Evolutionary conservation across 208 protist genomes (phyloP), one percentile per base, ranked within the genome.

Genomic region (Trypanosoma mega): DNA sequence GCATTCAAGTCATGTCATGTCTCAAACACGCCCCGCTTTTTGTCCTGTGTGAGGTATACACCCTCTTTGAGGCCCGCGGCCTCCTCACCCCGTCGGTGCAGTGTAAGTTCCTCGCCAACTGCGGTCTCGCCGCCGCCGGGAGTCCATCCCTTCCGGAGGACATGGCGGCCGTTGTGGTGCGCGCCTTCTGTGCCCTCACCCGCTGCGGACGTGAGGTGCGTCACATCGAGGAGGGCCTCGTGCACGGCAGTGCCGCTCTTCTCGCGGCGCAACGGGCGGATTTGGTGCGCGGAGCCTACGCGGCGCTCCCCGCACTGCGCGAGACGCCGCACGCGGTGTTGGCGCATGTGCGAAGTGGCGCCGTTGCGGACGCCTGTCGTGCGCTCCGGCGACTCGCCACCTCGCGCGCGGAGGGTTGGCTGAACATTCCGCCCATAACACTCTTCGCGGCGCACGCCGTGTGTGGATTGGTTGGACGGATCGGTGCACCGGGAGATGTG

Each of bases 21-120:
- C 45, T 73, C 26, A 73, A 73, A 41, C 23, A 73, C 36, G 67
- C 67, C 1, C 67, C 67, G 12, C 2, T 66, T 21, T 73, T 67
- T 68, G 43, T 68, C 20, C 50, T 73, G 20, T 73, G 58, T 55
- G 52, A 65, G n/a, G 58, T 66, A 20, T 73, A 73, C 31, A 5
- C 11, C 21, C 30, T 37, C 14, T 53, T 73, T 44, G 49, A 58
- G 21, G 1, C 63, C 12, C 21, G 44, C 48, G 21, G 26, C 3
- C 36, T 63, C 1, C 24, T 67, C 29, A 79, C 73, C 14, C 52
- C 62, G 23, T 64, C 62, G 14, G 70, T 89, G 49, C 70, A 72
- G 20, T 75, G 81, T 49, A 84, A 84, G 43, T 90, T 93, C 53
- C 74, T 93, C 26, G 74, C 80, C n/a, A 74, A 88, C 72, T 89